Base-by-base conservation (phyloP, 805 yeast genomes). In the Ogataea ganodermae region DNA sequence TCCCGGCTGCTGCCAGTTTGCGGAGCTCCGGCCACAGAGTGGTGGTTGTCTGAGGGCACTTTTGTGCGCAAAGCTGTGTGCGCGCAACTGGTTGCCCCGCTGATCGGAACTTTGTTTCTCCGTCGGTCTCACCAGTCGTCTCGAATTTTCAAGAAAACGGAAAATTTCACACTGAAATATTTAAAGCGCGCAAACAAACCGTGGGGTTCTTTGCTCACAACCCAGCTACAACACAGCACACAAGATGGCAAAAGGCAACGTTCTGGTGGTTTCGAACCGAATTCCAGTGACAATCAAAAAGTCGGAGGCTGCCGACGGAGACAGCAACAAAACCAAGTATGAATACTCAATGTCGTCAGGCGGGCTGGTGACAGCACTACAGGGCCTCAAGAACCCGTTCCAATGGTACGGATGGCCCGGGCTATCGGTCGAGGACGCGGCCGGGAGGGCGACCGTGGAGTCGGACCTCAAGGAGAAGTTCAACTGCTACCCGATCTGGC, bases 371-470 rank as follows among this genome's bases (percentile, higher is more conserved):
- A 89, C 97, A 1, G 99, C 97, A 0, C 72, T 94, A 35, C 96
- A 91, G 61, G 98, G 98, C 1, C 71, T 94, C 45, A 89, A 89
- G 66, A 86, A 87, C 61, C 84, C 86, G 41, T 90, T 90, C 69
- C 94, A 90, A 64, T 94, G 99, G 99, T 83, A 88, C 60, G 99
- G 99, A 13, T 94, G 99, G 99, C 96, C 98, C 1, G 95, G 92
- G 9, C 69, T 90, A 62, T 96, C 90, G 57, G 78, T 94, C 4
- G 96, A 96, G 1, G 87, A 76, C 21, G 76, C 75, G 36, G 48
- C 39, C 3, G 96, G 90, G 53, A 84, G 84, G 61, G 79, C 69
- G 0, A 71, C 72, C 47, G 95, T 94, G 46, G 81, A 81, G 49
- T 63, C 69, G 17, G 96, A 91, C 54, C 72, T 94, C 48, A 74